These are phyloP conservation scores for Podospora tetraspora DNA, from an alignment of 495 filamentous ascomycete species.

Conservation along the genomic window DNA sequence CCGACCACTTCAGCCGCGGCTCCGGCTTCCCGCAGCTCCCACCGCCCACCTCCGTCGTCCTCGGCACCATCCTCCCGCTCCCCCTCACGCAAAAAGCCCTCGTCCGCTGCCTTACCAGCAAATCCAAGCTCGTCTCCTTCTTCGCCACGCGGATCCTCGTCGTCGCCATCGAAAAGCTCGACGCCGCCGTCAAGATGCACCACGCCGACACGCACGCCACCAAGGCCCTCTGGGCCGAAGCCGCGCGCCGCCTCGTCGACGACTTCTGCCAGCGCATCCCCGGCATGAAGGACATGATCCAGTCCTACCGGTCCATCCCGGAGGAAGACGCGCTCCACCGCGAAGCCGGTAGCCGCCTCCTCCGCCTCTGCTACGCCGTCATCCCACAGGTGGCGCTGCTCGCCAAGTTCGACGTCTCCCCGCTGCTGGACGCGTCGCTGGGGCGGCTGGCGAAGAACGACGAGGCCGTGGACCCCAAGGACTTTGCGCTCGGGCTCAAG, in stretches of 20 bases:
- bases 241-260: conserved; percentile 56
- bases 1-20: conserved; percentile 56
- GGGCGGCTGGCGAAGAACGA: conserved; percentile 42
- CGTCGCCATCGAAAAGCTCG: conserved; percentile 72
- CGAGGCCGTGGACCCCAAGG: conserved; percentile 40
- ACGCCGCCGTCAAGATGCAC: conserved; percentile 50
- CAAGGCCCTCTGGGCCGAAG: conserved; percentile 58
- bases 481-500: conserved; percentile 50
- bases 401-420: conserved; percentile 80
- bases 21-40: conserved; percentile 56
- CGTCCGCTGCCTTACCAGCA: conserved; percentile 70
- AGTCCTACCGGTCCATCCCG: conserved; percentile 58
- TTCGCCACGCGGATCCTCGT: conserved; percentile 75
- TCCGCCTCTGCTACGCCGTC: conserved; percentile 75
- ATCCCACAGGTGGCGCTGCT: conserved; percentile 73
- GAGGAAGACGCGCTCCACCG: conserved; percentile 67
- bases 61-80: conserved; percentile 83
- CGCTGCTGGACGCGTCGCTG: conserved; percentile 62
- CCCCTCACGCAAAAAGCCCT: conserved; percentile 73
- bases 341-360: conserved; percentile 67
- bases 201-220: conserved; percentile 40
- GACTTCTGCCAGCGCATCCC: conserved; percentile 78
- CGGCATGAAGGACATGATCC: conserved; percentile 67
- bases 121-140: conserved; percentile 67
- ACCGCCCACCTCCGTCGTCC: conserved; percentile 65